Evolutionary conservation across 2,329 filamentous ascomycete species (phyloP).

Genomic region (Colletotrichum horii): DNA sequence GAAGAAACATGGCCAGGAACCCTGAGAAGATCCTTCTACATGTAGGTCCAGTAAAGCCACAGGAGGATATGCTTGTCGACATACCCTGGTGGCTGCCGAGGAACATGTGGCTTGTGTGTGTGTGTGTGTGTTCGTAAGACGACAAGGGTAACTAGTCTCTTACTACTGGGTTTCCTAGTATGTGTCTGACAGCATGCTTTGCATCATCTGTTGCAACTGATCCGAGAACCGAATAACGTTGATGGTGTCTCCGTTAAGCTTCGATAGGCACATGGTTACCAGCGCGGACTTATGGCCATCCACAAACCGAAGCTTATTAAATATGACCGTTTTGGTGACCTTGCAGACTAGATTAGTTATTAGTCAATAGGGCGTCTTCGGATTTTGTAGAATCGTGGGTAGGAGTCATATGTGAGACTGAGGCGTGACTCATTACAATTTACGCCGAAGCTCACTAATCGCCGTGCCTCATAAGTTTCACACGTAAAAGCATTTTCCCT

Average conservation of each 20-base stretch:
- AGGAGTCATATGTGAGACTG: background rate
- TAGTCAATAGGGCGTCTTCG: background rate
- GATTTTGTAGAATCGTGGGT: background rate
- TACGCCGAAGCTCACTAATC: background rate
- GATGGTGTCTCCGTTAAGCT: background rate
- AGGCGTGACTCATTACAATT: background rate
- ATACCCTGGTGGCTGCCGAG: background rate
- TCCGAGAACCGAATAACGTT: background rate
- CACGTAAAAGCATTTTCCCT: fast-evolving
- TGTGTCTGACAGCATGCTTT: background rate
- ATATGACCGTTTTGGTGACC: background rate
- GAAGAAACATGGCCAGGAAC: background rate
- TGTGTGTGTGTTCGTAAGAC: background rate
- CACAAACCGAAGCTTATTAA: background rate
- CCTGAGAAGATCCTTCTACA: background rate
- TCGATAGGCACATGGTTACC: background rate
- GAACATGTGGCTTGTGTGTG: background rate
- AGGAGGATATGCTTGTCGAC: background rate
- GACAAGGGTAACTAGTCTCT: background rate
- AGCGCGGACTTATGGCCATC: background rate
- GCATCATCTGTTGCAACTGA: background rate
- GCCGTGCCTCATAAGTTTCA: background rate
- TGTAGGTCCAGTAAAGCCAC: background rate
- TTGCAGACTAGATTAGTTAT: background rate
- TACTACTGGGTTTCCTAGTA: background rate